Conservation (phyloP, 2,329 filamentous ascomycete species). For the Monilinia fructigena region DNA sequence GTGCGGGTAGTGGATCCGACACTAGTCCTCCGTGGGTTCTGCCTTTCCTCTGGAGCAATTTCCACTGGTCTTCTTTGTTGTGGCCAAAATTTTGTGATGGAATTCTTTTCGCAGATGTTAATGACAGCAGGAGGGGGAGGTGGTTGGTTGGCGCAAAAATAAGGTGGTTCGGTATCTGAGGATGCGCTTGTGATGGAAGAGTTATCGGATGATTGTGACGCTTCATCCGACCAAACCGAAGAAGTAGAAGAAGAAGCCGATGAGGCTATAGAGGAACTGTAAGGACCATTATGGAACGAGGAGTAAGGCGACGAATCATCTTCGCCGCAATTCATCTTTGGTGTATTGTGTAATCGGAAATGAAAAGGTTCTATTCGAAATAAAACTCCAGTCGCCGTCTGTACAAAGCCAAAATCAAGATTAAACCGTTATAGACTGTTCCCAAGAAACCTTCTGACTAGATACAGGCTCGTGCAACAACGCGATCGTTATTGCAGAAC, state of each 20-base stretch:
- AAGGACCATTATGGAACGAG: slow-evolving; percentile 56
- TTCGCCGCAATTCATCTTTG: slow-evolving; percentile 60
- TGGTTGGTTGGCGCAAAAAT: slow-evolving; percentile 41
- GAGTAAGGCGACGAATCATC: slow-evolving; percentile 54
- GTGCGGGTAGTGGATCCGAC: slow-evolving; percentile 54
- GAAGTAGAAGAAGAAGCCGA: slow-evolving; percentile 74
- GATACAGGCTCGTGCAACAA: slow-evolving; percentile 44
- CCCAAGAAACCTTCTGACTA: slow-evolving; percentile 45
- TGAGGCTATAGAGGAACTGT: slow-evolving; percentile 69
- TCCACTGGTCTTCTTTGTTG: slow-evolving; percentile 43
- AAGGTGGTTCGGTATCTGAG: slow-evolving; percentile 48
- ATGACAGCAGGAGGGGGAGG: slow-evolving; percentile 40
- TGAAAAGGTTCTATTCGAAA: slow-evolving; percentile 27
- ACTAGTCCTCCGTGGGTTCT: slow-evolving; percentile 60
- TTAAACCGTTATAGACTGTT: slow-evolving; percentile 45
- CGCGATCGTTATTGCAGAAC: slow-evolving; percentile 41
- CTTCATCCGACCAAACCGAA: slow-evolving; percentile 74
- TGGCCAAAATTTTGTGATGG: slow-evolving; percentile 38
- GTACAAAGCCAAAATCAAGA: slow-evolving; percentile 48
- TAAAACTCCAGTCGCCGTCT: slow-evolving; percentile 56
- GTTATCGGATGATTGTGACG: slow-evolving; percentile 68
- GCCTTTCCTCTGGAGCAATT: slow-evolving; percentile 61
- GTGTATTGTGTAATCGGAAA: slow-evolving; percentile 24
- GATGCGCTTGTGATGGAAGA: slow-evolving; percentile 62
- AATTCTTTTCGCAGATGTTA: slow-evolving; percentile 38